Base-by-base conservation (phyloP, 1,284 basidiomycete species). In the Microbotryomycetes sp. region DNA sequence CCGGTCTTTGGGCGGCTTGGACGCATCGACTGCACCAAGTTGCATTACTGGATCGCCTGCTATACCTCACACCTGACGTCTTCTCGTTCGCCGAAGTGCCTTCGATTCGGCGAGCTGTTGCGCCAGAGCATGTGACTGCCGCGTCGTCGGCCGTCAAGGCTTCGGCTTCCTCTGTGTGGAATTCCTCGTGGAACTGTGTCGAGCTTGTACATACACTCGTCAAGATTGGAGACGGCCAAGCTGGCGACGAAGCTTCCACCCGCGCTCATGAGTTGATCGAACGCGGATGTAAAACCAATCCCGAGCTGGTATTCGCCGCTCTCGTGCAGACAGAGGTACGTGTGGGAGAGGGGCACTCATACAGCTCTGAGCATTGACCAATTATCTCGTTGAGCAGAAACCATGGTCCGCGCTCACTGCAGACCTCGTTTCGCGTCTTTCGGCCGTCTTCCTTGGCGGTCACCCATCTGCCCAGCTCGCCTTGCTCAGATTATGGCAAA, bases 401-500 rank as follows among this genome's bases (percentile, higher is more conserved):
- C 84, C 87, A 5, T 96, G 93, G 87, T 90, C 87, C 67, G 83
- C 86, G 21, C 86, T 92, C 52, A 88, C 94, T 50, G 77, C 83
- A 31, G 89, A 92, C 68, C 89, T 97, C 75, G 85, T 89, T 18
- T 83, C 87, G 56, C 88, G 88, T 72, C 81, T 98, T 27, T 80
- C 97, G 54, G 81, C 85, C 49, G 88, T 93, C 84, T 97, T 98
- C 79, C 81, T 98, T 52, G 85, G 84, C 23, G 88, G 91, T 5
- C 89, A 96, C 73, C 91, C 91, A 6, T 92, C 92, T 68, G 89
- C 94, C 70, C 89, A 94, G 69, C 83, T 98, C 24, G 93, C 97
- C 60, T 97, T 98, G 78, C 90, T 94, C 84, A 83, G 91, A 60
- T 85, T 98, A 62, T 94, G 89, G 87, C 88, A 93, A 72, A 88